Conservation (phyloP, 1,139 yeast genomes). For the Kurtzmaniella quercitrusa region DNA sequence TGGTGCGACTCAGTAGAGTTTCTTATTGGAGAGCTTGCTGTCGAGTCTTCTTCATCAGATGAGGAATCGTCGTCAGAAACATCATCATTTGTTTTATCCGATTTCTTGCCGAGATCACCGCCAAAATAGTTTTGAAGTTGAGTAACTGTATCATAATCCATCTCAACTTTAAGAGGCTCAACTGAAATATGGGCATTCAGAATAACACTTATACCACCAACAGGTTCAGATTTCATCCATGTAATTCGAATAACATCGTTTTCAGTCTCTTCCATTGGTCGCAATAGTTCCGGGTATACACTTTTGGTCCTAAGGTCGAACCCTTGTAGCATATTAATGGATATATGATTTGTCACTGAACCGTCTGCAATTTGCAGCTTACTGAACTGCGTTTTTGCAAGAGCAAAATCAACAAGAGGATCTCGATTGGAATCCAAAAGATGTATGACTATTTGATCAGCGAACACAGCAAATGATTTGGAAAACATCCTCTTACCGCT, state of each 20-base stretch:
- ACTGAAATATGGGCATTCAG: constrained; percentile 46
- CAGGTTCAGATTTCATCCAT: constrained; percentile 76
- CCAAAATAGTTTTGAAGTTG: constrained; percentile 23
- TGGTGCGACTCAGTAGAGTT: neutral
- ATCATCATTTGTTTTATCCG: neutral
- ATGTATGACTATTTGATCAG: constrained; percentile 71
- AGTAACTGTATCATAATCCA: constrained; percentile 68
- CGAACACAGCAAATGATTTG: constrained; percentile 35
- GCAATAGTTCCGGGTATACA: constrained; percentile 65
- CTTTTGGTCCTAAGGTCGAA: constrained; percentile 61
- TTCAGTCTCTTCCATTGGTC: constrained; percentile 36
- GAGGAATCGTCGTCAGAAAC: neutral
- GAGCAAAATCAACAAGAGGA: constrained; percentile 70
- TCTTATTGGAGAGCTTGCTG: neutral
- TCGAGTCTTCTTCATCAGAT: neutral
- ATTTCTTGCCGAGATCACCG: neutral
- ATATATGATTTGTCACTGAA: constrained; percentile 57
- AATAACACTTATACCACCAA: constrained; percentile 78
- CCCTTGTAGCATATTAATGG: constrained; percentile 64
- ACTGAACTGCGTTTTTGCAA: constrained; percentile 60
- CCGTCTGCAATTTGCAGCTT: constrained; percentile 53
- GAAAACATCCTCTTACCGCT: constrained; percentile 19
- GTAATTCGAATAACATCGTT: constrained; percentile 42
- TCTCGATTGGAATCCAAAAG: constrained; percentile 54
- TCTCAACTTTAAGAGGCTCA: constrained; percentile 67